These are phyloP conservation scores for Colletotrichum neosansevieriae DNA, from an alignment of 2,329 filamentous ascomycete genomes.

Conservation along the genomic window DNA sequence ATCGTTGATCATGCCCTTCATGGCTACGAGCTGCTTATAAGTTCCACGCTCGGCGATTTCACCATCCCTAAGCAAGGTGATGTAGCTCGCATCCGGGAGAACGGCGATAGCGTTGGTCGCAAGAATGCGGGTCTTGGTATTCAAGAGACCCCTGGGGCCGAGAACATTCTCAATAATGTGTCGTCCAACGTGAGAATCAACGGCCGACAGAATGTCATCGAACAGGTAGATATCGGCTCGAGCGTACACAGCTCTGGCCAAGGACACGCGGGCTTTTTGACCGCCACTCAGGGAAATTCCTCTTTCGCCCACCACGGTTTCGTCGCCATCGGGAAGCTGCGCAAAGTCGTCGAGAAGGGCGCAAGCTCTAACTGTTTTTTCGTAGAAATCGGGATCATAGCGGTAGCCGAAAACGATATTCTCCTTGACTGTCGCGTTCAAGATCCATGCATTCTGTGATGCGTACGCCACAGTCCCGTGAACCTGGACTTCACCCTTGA, in stretches of 20 bases:
- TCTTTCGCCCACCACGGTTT: slow-evolving; percentile 95
- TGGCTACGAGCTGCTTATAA: slow-evolving; percentile 89
- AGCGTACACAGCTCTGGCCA: slow-evolving; percentile 95
- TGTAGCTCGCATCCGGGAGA: slow-evolving; percentile 88
- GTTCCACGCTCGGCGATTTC: slow-evolving; percentile 89
- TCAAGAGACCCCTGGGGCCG: slow-evolving; percentile 84
- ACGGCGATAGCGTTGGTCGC: slow-evolving; percentile 97
- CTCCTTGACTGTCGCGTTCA: slow-evolving; percentile 97
- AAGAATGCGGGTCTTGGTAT: slow-evolving; percentile 88
- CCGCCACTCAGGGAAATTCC: slow-evolving; percentile 96
- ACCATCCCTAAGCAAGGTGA: slow-evolving; percentile 85
- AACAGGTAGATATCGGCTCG: slow-evolving; percentile 96
- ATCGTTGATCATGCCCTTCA: slow-evolving; percentile 90
- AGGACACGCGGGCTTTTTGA: slow-evolving; percentile 92
- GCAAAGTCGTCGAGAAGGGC: slow-evolving; percentile 91
- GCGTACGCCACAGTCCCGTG: slow-evolving; percentile 91
- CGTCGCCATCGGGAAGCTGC: slow-evolving; percentile 93
- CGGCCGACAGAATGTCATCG: slow-evolving; percentile 93
- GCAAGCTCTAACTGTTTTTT: slow-evolving; percentile 91
- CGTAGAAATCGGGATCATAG: slow-evolving; percentile 94
- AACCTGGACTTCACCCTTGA: slow-evolving; percentile 84
- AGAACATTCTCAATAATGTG: slow-evolving; percentile 96
- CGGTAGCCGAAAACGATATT: slow-evolving; percentile 97
- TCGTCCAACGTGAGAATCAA: slow-evolving; percentile 97
- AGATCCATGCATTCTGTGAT: slow-evolving; percentile 93